phyloP scores from a whole-genome alignment of 73 alveolate species.

The Tetrahymena malaccensis region DNA sequence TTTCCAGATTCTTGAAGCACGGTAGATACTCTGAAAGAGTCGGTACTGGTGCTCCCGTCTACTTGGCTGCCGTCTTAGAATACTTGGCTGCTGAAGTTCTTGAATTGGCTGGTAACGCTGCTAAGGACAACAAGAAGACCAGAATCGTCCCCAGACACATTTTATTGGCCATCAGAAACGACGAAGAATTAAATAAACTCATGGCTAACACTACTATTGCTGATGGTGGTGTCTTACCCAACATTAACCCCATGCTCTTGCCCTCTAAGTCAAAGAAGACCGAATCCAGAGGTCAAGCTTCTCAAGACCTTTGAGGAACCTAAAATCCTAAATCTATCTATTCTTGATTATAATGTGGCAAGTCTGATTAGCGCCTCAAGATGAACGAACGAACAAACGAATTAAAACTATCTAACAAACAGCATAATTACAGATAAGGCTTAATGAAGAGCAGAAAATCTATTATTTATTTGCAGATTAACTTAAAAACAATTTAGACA shows the following conservation, averaged over 20 bases:
- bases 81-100: conserved; percentile 79
- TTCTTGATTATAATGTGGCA: background rate
- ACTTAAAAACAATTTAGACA: background rate
- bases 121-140: conserved; percentile 76
- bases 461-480: background rate
- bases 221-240: conserved; percentile 74
- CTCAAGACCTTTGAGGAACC: background rate
- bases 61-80: conserved; percentile 71
- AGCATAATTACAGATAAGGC: background rate
- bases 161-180: conserved; percentile 71
- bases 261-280: conserved; percentile 19
- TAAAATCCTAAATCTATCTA: background rate
- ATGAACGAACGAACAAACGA: background rate
- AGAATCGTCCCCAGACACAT: conserved; percentile 85
- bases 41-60: conserved; percentile 88
- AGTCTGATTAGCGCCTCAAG: background rate
- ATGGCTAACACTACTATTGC: conserved; percentile 66
- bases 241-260: conserved; percentile 46
- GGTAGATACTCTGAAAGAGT: conserved; percentile 86
- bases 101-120: conserved; percentile 79
- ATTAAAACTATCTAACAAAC: background rate
- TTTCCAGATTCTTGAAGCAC: conserved; percentile 66
- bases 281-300: background rate
- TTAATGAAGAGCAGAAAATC: background rate
- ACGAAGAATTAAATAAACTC: conserved; percentile 71